phyloP scores from a whole-genome alignment of 164 flowering plant species.

The Sedum album region DNA sequence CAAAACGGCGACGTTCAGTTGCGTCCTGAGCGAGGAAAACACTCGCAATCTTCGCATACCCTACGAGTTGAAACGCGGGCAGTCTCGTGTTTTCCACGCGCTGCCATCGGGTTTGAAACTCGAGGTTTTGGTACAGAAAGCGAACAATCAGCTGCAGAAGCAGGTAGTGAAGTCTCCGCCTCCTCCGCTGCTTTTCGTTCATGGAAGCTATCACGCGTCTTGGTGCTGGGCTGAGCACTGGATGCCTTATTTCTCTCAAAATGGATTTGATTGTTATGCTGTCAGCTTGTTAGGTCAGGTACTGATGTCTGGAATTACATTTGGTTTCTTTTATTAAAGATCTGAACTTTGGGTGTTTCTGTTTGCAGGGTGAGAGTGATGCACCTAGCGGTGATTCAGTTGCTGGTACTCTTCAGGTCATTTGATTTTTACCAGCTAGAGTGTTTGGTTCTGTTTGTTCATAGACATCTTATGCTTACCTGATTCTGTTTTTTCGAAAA shows the following conservation, averaged over 20 bases:
- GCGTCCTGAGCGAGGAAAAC: background rate
- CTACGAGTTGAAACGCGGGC: conserved; percentile 1
- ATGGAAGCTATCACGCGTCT: conserved; percentile 93
- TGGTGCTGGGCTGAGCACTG: conserved; percentile 97
- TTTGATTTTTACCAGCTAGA: conserved; percentile 2
- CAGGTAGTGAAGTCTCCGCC: background rate
- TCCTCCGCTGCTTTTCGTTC: conserved; percentile 75
- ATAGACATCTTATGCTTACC: background rate
- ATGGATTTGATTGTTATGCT: conserved; percentile 74
- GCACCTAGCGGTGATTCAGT: conserved; percentile 48
- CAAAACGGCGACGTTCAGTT: background rate
- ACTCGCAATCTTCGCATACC: background rate
- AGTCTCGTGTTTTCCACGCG: background rate
- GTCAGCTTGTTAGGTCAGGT: conserved; percentile 91
- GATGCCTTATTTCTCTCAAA: conserved; percentile 68
- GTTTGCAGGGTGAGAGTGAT: conserved; percentile 83
- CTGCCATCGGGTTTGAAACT: conserved; percentile 2
- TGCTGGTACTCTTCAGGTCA: conserved; percentile 82
- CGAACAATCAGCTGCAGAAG: background rate
- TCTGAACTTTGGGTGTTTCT: background rate
- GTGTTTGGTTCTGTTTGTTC: background rate
- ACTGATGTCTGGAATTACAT: background rate
- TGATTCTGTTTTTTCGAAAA: background rate
- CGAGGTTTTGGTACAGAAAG: conserved; percentile 4
- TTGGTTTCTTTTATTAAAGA: background rate